phyloP scores from a whole-genome alignment of 805 yeast species.

The Candida andamanensis region DNA sequence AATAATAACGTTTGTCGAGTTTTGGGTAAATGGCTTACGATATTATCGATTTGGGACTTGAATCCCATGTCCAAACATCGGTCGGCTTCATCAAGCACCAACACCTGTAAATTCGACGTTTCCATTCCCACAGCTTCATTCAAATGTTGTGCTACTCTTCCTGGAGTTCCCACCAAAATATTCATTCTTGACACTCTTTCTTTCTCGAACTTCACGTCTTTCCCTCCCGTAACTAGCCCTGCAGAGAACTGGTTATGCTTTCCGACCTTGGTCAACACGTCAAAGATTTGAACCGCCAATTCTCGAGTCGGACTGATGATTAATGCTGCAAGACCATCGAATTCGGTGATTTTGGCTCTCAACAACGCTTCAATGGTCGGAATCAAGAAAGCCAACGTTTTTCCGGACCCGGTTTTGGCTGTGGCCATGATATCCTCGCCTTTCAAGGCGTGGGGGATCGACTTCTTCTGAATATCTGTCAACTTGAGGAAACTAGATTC shows the following conservation, averaged over 20 bases:
- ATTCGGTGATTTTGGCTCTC: slow-evolving; percentile 69
- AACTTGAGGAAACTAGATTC: slow-evolving; percentile 72
- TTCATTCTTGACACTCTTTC: slow-evolving; percentile 77
- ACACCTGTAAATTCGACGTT: slow-evolving; percentile 64
- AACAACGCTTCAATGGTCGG: slow-evolving; percentile 72
- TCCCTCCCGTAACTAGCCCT: slow-evolving; percentile 91
- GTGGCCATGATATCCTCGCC: slow-evolving; percentile 82
- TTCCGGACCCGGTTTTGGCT: slow-evolving; percentile 89
- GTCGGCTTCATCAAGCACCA: slow-evolving; percentile 89
- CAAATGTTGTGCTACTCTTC: slow-evolving; percentile 83
- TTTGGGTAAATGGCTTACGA: slow-evolving; percentile 70
- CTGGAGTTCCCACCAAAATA: slow-evolving; percentile 87
- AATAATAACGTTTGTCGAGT: slow-evolving; percentile 79
- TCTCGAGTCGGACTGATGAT: slow-evolving; percentile 92
- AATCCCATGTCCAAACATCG: slow-evolving; percentile 93
- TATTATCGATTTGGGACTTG: slow-evolving; percentile 74
- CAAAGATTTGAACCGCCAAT: slow-evolving; percentile 85
- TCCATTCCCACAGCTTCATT: slow-evolving; percentile 84
- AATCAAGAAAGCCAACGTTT: slow-evolving; percentile 78
- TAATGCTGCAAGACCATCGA: slow-evolving; percentile 85
- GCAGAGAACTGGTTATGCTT: slow-evolving; percentile 72
- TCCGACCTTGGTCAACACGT: slow-evolving; percentile 80
- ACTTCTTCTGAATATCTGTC: slow-evolving; percentile 81
- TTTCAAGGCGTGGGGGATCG: slow-evolving; percentile 72
- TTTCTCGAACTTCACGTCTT: slow-evolving; percentile 74